phyloP scores from a whole-genome alignment of 768 basidiomycete species.

The Dentipellis sp. region DNA sequence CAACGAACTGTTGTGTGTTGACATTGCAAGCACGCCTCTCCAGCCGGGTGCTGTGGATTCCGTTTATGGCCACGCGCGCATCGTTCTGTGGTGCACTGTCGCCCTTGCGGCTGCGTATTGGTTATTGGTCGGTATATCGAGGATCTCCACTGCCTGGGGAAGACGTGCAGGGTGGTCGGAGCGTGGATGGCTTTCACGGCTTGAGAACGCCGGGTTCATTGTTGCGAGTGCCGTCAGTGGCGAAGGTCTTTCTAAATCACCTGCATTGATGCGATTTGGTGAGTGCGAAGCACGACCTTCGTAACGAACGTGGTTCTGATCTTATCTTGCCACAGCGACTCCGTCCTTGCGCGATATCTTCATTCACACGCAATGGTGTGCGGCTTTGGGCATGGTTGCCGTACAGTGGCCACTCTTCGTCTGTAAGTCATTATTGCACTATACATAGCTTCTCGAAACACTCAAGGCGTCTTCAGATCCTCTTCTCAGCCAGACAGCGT shows the following conservation, averaged over 20 bases:
- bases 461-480: conserved; percentile 49
- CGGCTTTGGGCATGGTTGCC: conserved; percentile 84
- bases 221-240: conserved; percentile 91
- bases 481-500: conserved; percentile 78
- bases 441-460: background rate
- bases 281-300: conserved; percentile 22
- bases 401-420: conserved; percentile 91
- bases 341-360: conserved; percentile 89
- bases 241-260: conserved; percentile 75
- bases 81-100: conserved; percentile 69
- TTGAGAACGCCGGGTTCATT: conserved; percentile 82
- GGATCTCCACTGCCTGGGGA: conserved; percentile 80
- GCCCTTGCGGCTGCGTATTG: conserved; percentile 73
- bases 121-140: conserved; percentile 69
- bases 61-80: conserved; percentile 57
- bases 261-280: conserved; percentile 87
- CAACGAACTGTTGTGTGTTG: conserved; percentile 75
- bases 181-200: conserved; percentile 55
- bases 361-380: conserved; percentile 90
- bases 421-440: conserved; percentile 44
- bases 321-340: conserved; percentile 47
- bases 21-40: conserved; percentile 71
- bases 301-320: conserved; percentile 8
- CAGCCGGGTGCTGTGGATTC: conserved; percentile 41
- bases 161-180: conserved; percentile 54